Base-by-base conservation (phyloP, 331 rosid species). In the Ulmus americana region DNA sequence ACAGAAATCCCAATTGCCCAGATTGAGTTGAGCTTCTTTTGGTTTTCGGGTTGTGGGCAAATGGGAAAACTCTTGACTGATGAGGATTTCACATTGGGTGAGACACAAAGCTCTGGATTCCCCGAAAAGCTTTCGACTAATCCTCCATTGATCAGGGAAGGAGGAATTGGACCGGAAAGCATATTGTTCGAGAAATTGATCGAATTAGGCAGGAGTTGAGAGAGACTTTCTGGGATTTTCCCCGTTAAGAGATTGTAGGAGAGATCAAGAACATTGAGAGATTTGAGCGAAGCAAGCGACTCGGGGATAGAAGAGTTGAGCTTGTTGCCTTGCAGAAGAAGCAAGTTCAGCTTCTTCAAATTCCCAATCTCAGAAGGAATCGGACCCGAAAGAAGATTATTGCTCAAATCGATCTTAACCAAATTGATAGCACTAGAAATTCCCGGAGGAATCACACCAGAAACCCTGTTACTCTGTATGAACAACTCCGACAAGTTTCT, bases 191-290 rank as follows among this genome's bases (percentile, higher is more conserved):
- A 85, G 73, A 94, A 84, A 73, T 94, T 87, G 70, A 94, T 85
- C 0, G 97, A 94, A 67, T 87, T 94, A 0, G 97, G 97, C 16
- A 94, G 53, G 74, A 94, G 59, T 7, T 77, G 80, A 10, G 82
- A 68, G 55, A 94, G 86, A 49, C 87, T 90, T 22, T 87, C 97
- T 20, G 97, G 99, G 76, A 94, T 94, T 6, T 66, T 79, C 2
- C 99, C 99, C 0, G 96, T 85, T 67, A 94, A 68, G 2, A 67
- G 86, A 66, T 94, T 94, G 67, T 82, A 81, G 43, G 99, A 94
- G 64, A 90, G 88, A 68, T 94, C 99, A 59, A 94, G 99, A 73
- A 94, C 91, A 69, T 94, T 94, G 68, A 94, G 87, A 46, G 87
- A 87, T 67, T 61, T 76, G 8, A 90, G 78, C 3, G 65, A 72